phyloP scores from a whole-genome alignment of 2,329 filamentous ascomycete species.

The Talaromyces sp. region DNA sequence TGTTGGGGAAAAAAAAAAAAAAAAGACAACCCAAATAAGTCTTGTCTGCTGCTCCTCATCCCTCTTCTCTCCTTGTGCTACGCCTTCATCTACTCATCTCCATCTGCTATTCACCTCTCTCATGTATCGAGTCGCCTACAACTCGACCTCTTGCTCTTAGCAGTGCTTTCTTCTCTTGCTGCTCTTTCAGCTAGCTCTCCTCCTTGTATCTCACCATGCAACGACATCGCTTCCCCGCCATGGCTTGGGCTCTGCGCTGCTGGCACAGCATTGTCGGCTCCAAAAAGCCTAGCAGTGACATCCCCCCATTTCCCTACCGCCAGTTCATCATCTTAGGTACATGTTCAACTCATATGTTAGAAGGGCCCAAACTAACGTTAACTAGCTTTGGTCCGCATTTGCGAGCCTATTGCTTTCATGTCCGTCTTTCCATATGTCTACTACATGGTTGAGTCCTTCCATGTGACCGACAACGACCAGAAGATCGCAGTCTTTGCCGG shows the following conservation, averaged over 20 bases:
- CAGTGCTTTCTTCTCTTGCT: background rate
- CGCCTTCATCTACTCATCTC: background rate
- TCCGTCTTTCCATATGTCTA: constrained; percentile 98
- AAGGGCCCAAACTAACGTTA: background rate
- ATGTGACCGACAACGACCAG: constrained; percentile 71
- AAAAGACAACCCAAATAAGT: background rate
- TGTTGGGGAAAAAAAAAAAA: background rate
- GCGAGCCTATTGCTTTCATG: constrained; percentile 99
- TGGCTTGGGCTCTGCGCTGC: constrained; percentile 5
- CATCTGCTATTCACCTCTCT: background rate
- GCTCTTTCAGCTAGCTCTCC: background rate
- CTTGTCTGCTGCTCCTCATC: background rate
- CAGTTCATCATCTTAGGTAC: constrained; percentile 35
- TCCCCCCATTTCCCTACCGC: constrained; percentile 8
- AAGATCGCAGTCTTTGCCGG: constrained; percentile 89
- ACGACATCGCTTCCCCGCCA: constrained; percentile 4
- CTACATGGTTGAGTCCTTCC: constrained; percentile 92
- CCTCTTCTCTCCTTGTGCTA: background rate
- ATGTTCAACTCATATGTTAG: constrained; percentile 14
- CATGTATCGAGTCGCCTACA: background rate
- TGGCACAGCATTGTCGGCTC: constrained; percentile 3
- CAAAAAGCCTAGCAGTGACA: background rate
- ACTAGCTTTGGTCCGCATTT: constrained; percentile 85
- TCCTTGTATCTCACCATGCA: constrained; percentile 2
- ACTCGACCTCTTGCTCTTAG: background rate